Base-by-base conservation (phyloP, 2,329 filamentous ascomycete genomes). In the Didymella keratinophila region DNA sequence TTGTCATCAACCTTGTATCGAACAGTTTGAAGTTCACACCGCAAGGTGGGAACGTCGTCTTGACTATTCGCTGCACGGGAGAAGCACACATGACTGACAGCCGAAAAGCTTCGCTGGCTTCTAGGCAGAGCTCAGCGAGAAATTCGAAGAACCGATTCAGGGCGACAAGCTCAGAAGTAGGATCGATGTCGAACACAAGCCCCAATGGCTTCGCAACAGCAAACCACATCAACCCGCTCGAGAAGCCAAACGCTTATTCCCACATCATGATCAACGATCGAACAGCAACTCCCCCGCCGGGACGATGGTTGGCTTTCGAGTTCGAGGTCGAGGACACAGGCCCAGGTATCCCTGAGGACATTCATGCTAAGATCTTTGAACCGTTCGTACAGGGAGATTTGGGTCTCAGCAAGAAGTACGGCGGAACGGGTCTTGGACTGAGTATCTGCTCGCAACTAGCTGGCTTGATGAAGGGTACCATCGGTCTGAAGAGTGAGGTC, bases 371-470 rank as follows among this genome's bases (percentile, higher is more conserved):
- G 65, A 92, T 97, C 10, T 97, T 97, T 72, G 93, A 97, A 74
- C 93, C 93, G 0, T 97, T 97, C 71, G 91, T 97, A 0, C 93
- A 97, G 76, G 93, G 91, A n/a, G 93, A 97, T 71, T 80, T 95
- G 1, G 91, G 92, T 0, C 79, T 97, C 16, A 96, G 90, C 79
- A 96, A 92, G 76, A 95, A 95, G 71, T 96, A 89, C 71, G 92
- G 92, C 18, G 93, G 93, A 16, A 97, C 93, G 1, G 93, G 93
- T 4, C 80, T 97, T 1, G 93, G 93, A 1, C 77, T 97, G 53
- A 94, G 90, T 70, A 97, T 97, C 68, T 96, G 92, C 77, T 89
- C 91, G 20, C 93, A 97, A 74, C 81, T 97, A 36, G 91, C 92
- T 3, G 86, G 82, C 16, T 79, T 97, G 16, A 96, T 97, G 92